Percentiles rank a stretch among this genome's conserved stretches.
Evolutionary conservation across 768 basidiomycete genomes (phyloP).

Genomic region (Dendrothele bispora): DNA sequence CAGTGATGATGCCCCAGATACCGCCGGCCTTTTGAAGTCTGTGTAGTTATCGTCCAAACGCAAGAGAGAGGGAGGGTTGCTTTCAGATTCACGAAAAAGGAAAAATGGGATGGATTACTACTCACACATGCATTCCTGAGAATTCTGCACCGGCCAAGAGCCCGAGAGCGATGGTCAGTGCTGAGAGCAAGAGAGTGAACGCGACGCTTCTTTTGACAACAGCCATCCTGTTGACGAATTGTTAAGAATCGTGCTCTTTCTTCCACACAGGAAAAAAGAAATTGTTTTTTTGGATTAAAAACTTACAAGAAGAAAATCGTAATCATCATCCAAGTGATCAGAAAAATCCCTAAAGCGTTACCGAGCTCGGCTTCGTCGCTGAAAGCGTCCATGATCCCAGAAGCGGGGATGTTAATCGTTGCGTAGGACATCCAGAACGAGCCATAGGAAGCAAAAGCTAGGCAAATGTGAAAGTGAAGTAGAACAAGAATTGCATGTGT

Average conservation of each 20-base stretch:
- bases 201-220: conserved; percentile 5
- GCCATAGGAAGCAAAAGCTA: conserved; percentile 73
- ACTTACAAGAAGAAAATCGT: conserved; percentile 65
- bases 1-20: conserved; percentile 42
- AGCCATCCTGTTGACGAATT: not conserved
- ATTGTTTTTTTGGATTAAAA: too few species aligned
- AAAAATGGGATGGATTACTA: not conserved
- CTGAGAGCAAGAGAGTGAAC: conserved; percentile 1
- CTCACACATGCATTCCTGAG: conserved; percentile 15
- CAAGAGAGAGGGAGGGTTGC: not conserved
- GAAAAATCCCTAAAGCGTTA: conserved; percentile 67
- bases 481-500: not conserved
- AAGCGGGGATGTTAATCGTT: conserved; percentile 63
- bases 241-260: not conserved
- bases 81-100: not conserved
- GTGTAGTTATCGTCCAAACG: not conserved
- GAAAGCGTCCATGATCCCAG: conserved; percentile 58
- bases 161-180: conserved; percentile 1
- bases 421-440: conserved; percentile 83
- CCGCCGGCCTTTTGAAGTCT: conserved; percentile 45
- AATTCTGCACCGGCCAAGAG: conserved; percentile 12
- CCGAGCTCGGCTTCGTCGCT: conserved; percentile 36
- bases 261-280: not conserved
- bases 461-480: not conserved
- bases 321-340: conserved; percentile 66